Evolutionary conservation across 192 early-diverging fungal genomes (phyloP), one percentile per base, ranked within the genome.

Genomic region (Geranomyces variabilis): DNA sequence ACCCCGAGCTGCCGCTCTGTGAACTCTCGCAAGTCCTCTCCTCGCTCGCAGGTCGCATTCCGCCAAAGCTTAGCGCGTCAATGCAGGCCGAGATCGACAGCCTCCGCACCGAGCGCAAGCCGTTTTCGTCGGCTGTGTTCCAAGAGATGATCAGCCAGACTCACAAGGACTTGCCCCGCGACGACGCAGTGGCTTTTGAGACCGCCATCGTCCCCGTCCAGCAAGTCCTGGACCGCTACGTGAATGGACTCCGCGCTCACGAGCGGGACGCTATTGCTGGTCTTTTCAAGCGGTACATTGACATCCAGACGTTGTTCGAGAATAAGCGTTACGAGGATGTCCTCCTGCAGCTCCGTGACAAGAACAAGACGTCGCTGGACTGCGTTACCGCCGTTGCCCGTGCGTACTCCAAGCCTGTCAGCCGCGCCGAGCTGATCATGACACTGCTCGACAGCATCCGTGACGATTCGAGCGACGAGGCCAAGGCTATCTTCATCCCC

Each of bases 291-390:
- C 87, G 88, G 45, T 99, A 96, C 84, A 84, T 91, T 57, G 84
- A 90, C 60, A 88, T 93, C 41, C 95, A 99, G 80, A 82, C 86
- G 2, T 77, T 95, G 45, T 99, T 97, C 74, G 84, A 88, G 44
- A 86, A 86, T 22, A 69, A 67, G 45, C 75, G 85, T 66, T 92
- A 94, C 63, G 95, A 97, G 74, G 92, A 94, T 56, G 93, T 91
- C 14, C 77, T 99, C 73, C 79, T 93, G 68, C 74, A 87, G 24
- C 80, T 99, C 57, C 92, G 96, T 67, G 95, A 97, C 48, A 81
- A 87, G 76, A 77, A 92, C 87, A 95, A 95, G 79, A 83, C 86
- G 34, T 89, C 94, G 68, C 76, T 94, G 30, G 90, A 90, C 71
- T 81, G 78, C 49, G 91, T 93, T 1, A 76, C 90, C 59, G 67